phyloP scores from a whole-genome alignment of 2,329 filamentous ascomycete species.

The Aspergillus sergii region DNA sequence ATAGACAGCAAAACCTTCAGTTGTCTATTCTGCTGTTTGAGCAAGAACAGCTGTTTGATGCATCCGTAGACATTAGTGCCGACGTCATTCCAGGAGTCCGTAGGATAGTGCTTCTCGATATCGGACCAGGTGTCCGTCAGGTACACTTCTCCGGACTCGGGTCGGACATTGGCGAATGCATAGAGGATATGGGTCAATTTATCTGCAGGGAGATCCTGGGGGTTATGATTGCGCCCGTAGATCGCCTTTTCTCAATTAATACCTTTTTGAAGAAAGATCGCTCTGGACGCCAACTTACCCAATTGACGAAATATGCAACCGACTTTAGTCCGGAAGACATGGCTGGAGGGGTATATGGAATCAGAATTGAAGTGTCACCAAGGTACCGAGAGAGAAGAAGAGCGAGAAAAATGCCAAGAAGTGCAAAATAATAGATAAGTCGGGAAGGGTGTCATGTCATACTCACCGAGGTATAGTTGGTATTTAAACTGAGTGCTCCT shows the following conservation, averaged over 20 bases:
- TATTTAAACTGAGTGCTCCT: neutral
- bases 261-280: neutral
- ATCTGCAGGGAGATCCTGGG: constrained; percentile 76
- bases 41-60: constrained; percentile 73
- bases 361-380: constrained; percentile 13
- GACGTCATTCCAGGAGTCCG: constrained; percentile 67
- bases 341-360: constrained; percentile 1
- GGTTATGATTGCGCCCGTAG: constrained; percentile 79
- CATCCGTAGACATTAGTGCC: constrained; percentile 77
- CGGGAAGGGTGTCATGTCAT: constrained; percentile 19
- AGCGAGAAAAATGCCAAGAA: constrained; percentile 11
- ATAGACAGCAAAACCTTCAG: constrained; percentile 81
- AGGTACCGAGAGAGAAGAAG: constrained; percentile 17
- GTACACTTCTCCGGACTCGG: constrained; percentile 75
- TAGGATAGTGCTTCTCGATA: constrained; percentile 67
- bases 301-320: constrained; percentile 49
- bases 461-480: neutral
- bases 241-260: constrained; percentile 60
- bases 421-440: constrained; percentile 7
- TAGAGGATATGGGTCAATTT: constrained; percentile 87
- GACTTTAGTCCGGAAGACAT: constrained; percentile 36
- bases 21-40: constrained; percentile 75
- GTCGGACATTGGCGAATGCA: constrained; percentile 81
- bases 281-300: constrained; percentile 34
- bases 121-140: constrained; percentile 72